Evolutionary conservation across 2,329 filamentous ascomycete species (phyloP).

Genomic region (Bertia moriformis): DNA sequence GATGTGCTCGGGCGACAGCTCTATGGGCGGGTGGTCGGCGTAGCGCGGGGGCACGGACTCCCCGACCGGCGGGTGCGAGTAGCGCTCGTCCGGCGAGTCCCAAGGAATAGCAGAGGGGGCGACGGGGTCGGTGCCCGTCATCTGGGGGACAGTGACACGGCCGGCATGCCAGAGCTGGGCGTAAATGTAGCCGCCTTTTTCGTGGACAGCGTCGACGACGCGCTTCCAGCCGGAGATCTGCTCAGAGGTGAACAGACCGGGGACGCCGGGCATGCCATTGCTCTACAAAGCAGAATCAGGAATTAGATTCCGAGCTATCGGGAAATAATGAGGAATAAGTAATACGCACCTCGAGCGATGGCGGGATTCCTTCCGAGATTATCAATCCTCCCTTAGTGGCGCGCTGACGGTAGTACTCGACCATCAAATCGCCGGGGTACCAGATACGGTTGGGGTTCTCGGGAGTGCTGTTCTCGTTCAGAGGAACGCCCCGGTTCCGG

Average conservation of each 20-base stretch:
- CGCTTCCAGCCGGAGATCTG: conserved; percentile 43
- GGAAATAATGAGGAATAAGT: no score
- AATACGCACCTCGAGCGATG: conserved; percentile 17
- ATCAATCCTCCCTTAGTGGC: conserved; percentile 24
- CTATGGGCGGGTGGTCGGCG: conserved; percentile 24
- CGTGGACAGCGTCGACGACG: conserved; percentile 46
- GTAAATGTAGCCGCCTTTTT: conserved; percentile 42
- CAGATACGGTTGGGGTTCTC: conserved; percentile 32
- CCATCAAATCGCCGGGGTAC: conserved; percentile 24
- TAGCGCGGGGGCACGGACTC: conserved; percentile 20
- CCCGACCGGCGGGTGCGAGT: conserved; percentile 20
- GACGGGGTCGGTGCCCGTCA: conserved; percentile 19
- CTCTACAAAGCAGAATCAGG: no score
- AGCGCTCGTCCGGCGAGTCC: conserved; percentile 25
- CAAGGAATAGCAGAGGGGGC: conserved; percentile 25
- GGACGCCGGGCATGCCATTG: conserved; percentile 25
- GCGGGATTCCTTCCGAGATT: conserved; percentile 30
- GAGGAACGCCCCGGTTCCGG: conserved; percentile 31
- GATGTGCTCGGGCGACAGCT: conserved; percentile 26
- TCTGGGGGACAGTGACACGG: conserved; percentile 18
- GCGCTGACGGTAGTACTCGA: conserved; percentile 27
- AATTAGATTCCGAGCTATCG: no score
- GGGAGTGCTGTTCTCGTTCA: conserved; percentile 21
- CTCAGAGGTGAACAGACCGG: conserved; percentile 37
- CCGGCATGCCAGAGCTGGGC: conserved; percentile 40